Base-by-base conservation (phyloP, 2,329 filamentous ascomycete genomes). In the Aureobasidium sp. region DNA sequence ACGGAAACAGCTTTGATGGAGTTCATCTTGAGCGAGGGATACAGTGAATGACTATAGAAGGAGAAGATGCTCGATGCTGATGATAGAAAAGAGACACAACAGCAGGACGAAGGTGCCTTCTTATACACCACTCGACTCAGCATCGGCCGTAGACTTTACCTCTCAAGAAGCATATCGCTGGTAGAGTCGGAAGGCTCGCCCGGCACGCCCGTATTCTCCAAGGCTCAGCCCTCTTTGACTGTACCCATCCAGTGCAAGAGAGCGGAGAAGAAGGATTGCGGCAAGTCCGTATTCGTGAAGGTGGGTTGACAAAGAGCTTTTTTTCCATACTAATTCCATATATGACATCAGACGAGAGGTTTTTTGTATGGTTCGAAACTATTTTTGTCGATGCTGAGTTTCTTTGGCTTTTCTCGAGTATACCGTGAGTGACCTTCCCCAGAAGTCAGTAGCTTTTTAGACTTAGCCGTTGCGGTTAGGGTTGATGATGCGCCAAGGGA, bases 21-120 rank as follows among this genome's bases (percentile, higher is more conserved):
- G 46, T 61, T 51, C 59, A 61, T 61, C 48, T 59, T 59, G 55
- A 59, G 55, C 43, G 55, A 59, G 15, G 32, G 43, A 32, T 44
- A 12, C 17, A 48, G 43, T 27, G 55, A 59, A 39, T 26, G 41
- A 29, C 20, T 47, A 44, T 36, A 20, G 27, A 55, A 29, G 51
- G 9, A 47, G 43, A 39, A 48, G 43, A n/a, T 48, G 39, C 52
- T 46, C 27, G 39, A 46, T 34, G 55, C 55, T 59, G 55, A 32
- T 59, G 55, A 39, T 32, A 5, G 8, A 20, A 37, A 32, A 36
- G 26, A 55, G 37, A 55, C 1, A 12, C 27, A 5, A 29, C 48
- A 24, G 3, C 27, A 29, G 43, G 55, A 29, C 20, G 32, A 48
- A 32, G 32, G 15, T 27, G 55, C 10, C 32, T 20, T 59, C 43